Conservation (phyloP, 768 basidiomycete species). For the Auricularia auricula-judae region DNA sequence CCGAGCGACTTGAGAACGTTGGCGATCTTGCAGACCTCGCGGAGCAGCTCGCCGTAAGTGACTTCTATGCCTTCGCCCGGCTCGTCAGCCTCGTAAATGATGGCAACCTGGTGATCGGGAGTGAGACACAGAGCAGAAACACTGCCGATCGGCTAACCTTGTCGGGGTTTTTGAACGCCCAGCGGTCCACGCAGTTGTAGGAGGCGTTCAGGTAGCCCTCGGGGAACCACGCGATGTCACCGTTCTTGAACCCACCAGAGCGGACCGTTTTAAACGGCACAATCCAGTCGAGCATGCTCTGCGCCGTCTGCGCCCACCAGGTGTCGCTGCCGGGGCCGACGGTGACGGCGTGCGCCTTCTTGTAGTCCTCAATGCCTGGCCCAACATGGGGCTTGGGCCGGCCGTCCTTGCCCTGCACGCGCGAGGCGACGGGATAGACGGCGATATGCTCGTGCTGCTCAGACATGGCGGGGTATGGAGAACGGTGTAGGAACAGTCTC, state of each 20-base stretch:
- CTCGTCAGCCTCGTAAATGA: slow-evolving; percentile 98
- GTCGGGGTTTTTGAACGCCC: slow-evolving; percentile 84
- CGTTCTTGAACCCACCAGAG: slow-evolving; percentile 70
- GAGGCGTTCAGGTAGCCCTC: slow-evolving; percentile 87
- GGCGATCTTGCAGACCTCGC: slow-evolving; percentile 79
- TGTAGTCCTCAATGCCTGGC: slow-evolving; percentile 69
- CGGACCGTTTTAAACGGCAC: slow-evolving; percentile 81
- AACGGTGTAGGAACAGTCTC: not conserved
- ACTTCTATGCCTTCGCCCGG: slow-evolving; percentile 68
- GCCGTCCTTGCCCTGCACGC: slow-evolving; percentile 44
- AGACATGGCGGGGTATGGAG: slow-evolving; percentile 10
- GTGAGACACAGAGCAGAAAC: not conserved
- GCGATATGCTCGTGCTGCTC: slow-evolving; percentile 14
- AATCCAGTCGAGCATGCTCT: slow-evolving; percentile 75
- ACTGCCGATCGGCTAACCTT: slow-evolving; percentile 32
- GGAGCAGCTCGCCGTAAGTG: slow-evolving; percentile 75
- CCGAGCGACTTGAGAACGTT: slow-evolving; percentile 87
- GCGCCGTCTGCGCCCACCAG: slow-evolving; percentile 75
- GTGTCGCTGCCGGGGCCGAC: slow-evolving; percentile 66
- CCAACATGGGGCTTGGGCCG: slow-evolving; percentile 66
- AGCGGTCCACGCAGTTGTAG: slow-evolving; percentile 97
- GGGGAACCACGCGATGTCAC: slow-evolving; percentile 93
- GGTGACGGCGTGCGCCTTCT: slow-evolving; percentile 51
- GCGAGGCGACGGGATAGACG: slow-evolving; percentile 67
- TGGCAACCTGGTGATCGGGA: slow-evolving; percentile 54